These are phyloP conservation scores for Maudiozyma bulderi DNA, from an alignment of 805 yeast genomes.

Conservation along the genomic window DNA sequence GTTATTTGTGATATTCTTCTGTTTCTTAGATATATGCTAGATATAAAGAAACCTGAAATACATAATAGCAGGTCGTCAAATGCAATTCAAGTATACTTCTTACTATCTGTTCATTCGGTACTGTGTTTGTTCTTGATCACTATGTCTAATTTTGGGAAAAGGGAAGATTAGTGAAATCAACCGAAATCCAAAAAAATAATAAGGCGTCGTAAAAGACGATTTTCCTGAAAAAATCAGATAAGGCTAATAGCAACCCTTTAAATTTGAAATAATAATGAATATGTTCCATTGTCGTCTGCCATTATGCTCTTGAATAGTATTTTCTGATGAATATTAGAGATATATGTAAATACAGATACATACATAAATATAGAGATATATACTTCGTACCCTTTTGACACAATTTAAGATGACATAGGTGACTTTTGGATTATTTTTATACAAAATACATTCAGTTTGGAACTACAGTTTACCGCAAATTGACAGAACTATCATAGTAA, in stretches of 20 bases:
- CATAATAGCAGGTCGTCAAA: too few species aligned
- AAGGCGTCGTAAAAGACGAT: background rate
- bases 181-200: background rate
- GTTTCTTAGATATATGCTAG: background rate
- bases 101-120: too few species aligned
- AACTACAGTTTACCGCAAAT: background rate
- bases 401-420: background rate
- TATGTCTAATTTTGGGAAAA: too few species aligned
- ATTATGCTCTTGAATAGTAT: background rate
- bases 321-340: background rate
- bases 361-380: background rate
- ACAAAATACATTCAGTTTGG: too few species aligned
- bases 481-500: slow-evolving; percentile 43
- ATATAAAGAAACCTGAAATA: background rate
- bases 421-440: background rate
- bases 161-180: background rate
- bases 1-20: background rate
- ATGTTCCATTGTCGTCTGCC: too few species aligned
- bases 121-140: too few species aligned
- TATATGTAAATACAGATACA: background rate
- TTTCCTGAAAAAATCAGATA: background rate
- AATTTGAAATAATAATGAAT: too few species aligned
- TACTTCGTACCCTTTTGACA: too few species aligned
- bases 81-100: too few species aligned
- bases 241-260: too few species aligned